phyloP scores from a whole-genome alignment of 345 rosid species.

The Geranium rotundifolium region DNA sequence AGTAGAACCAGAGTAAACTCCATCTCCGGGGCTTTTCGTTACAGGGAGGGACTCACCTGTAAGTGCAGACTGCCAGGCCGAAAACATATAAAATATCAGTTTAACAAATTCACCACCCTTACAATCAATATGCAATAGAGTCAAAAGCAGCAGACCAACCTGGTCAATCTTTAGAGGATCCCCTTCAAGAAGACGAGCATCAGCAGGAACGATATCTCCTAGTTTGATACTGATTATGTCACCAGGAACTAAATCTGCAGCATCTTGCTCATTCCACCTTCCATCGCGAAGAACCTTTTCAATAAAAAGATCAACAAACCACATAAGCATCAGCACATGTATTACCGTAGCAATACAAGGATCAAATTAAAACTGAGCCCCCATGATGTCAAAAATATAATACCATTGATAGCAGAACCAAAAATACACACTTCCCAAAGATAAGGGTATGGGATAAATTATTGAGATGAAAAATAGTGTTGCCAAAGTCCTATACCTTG shows the following conservation, averaged over 20 bases:
- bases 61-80: too few relatives aligned
- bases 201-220: constrained; percentile 95
- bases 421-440: too few relatives aligned
- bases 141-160: constrained; percentile 24
- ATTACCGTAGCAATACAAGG: neutral
- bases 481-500: constrained; percentile 40
- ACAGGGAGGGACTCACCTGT: too few relatives aligned
- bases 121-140: constrained; percentile 1
- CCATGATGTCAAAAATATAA: neutral
- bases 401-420: too few relatives aligned
- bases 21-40: too few relatives aligned
- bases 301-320: neutral
- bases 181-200: constrained; percentile 91
- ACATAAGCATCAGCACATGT: neutral
- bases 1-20: too few relatives aligned
- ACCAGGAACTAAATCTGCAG: constrained; percentile 83
- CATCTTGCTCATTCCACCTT: constrained; percentile 90
- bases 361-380: neutral
- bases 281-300: constrained; percentile 89
- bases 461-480: too few relatives aligned
- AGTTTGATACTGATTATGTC: constrained; percentile 83
- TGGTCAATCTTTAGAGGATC: constrained; percentile 95
- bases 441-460: too few relatives aligned
- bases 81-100: too few relatives aligned
- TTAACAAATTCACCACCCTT: constrained; percentile 10